These are phyloP conservation scores for Termitomyces sp. DNA, from an alignment of 768 basidiomycete species.

Conservation along the genomic window DNA sequence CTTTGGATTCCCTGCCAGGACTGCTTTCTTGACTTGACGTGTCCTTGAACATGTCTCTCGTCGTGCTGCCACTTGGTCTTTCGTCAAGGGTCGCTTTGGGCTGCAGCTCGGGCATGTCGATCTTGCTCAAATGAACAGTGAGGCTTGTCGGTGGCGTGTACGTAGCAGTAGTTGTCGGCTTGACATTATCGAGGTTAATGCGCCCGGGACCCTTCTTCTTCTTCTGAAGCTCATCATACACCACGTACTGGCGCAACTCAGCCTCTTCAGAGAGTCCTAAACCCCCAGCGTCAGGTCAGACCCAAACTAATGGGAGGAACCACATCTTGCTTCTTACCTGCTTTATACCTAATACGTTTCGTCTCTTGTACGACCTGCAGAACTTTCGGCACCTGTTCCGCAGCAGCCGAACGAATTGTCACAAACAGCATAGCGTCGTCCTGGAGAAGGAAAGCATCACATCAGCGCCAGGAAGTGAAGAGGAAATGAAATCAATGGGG, in stretches of 20 bases:
- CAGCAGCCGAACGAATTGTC: constrained; percentile 57
- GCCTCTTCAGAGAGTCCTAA: constrained; percentile 45
- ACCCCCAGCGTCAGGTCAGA: constrained; percentile 2
- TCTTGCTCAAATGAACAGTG: constrained; percentile 77
- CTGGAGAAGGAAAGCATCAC: constrained; percentile 24
- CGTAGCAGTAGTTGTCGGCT: constrained; percentile 29
- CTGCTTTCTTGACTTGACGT: neutral
- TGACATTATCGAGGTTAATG: constrained; percentile 64
- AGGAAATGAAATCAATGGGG: neutral
- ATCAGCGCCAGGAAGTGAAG: neutral
- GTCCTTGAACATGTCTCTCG: constrained; percentile 1
- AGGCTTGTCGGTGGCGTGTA: constrained; percentile 68
- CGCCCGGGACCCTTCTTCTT: constrained; percentile 54
- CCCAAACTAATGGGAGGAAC: neutral
- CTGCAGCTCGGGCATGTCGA: constrained; percentile 78
- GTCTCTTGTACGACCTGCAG: constrained; percentile 75
- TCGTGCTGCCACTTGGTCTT: constrained; percentile 10
- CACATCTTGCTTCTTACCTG: constrained; percentile 35
- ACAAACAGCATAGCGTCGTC: constrained; percentile 81
- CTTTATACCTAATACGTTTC: constrained; percentile 72
- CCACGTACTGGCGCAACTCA: constrained; percentile 71
- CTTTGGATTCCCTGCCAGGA: constrained; percentile 14
- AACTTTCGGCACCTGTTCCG: constrained; percentile 69
- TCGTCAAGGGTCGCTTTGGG: constrained; percentile 34
- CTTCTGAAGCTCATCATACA: constrained; percentile 51